Percentiles rank a stretch among this genome's conserved stretches.
Conservation (phyloP, 345 rosid species). For the Excoecaria cochinchinensis region DNA sequence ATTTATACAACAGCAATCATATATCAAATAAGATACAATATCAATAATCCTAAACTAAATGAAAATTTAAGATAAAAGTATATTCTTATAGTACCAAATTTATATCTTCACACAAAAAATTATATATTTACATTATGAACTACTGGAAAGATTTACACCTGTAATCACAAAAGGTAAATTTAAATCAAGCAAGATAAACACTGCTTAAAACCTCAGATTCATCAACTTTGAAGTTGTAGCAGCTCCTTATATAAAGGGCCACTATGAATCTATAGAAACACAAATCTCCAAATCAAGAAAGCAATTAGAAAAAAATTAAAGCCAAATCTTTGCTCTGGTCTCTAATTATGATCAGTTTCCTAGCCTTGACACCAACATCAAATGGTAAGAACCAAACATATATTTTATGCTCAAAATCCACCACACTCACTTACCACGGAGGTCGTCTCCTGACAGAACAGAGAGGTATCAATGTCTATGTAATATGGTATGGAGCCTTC, state of each 20-base stretch:
- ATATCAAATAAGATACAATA: too few species aligned
- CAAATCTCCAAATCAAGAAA: neutral
- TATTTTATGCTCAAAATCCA: neutral
- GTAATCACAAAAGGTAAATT: too few species aligned
- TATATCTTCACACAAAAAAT: too few species aligned
- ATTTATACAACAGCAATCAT: too few species aligned
- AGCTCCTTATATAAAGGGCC: neutral
- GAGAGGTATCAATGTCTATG: conserved; percentile 19
- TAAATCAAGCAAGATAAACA: too few species aligned
- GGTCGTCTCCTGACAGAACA: conserved; percentile 23
- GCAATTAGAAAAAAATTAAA: neutral
- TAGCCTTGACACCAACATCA: conserved; percentile 6
- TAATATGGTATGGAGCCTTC: conserved; percentile 29
- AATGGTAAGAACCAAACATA: conserved; percentile 10
- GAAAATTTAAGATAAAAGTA: too few species aligned
- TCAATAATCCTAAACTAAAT: too few species aligned
- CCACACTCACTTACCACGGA: conserved; percentile 23
- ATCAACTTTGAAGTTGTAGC: neutral
- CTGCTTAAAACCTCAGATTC: neutral
- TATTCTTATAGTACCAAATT: too few species aligned
- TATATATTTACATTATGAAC: too few species aligned
- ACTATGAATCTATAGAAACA: neutral
- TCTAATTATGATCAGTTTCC: neutral
- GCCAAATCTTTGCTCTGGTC: neutral
- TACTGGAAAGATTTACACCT: too few species aligned